Conservation (phyloP, 257 asterid species). For the Apocynum venetum region DNA sequence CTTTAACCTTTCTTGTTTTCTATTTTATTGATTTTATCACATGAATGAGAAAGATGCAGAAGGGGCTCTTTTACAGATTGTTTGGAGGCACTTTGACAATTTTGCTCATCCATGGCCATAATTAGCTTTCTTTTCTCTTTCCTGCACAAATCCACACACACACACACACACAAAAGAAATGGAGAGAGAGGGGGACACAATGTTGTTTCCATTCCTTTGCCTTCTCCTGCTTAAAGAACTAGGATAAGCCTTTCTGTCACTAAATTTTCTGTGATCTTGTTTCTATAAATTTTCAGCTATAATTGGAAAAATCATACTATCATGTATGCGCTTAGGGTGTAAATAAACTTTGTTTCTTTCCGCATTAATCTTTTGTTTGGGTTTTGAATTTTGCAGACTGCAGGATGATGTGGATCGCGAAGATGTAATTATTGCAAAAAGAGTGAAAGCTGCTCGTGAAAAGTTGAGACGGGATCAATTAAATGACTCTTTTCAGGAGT, state of each 20-base stretch:
- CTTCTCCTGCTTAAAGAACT: background rate
- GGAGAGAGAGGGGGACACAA: background rate
- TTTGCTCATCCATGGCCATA: background rate
- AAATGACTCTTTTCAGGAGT: conserved; percentile 19
- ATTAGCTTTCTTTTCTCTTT: background rate
- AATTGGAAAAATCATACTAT: background rate
- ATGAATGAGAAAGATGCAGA: background rate
- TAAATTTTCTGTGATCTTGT: background rate
- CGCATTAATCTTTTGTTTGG: background rate
- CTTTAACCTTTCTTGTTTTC: background rate
- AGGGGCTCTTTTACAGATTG: background rate
- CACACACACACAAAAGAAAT: too few species aligned
- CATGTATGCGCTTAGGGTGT: background rate
- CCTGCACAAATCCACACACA: background rate
- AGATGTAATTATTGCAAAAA: conserved; percentile 14
- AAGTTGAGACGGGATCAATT: conserved; percentile 13
- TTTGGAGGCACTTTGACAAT: background rate
- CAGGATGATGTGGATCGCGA: background rate
- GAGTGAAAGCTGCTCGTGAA: conserved; percentile 14
- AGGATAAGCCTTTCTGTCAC: background rate
- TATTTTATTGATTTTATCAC: background rate
- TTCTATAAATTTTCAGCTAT: background rate
- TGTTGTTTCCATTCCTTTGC: background rate
- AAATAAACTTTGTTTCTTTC: background rate
- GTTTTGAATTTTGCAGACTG: conserved; percentile 9